A percentile compares a stretch with the other conserved stretches of the same genome.
phyloP scores from a whole-genome alignment of 108 stramenopile species.

The Chaetoceros tenuissimus region DNA sequence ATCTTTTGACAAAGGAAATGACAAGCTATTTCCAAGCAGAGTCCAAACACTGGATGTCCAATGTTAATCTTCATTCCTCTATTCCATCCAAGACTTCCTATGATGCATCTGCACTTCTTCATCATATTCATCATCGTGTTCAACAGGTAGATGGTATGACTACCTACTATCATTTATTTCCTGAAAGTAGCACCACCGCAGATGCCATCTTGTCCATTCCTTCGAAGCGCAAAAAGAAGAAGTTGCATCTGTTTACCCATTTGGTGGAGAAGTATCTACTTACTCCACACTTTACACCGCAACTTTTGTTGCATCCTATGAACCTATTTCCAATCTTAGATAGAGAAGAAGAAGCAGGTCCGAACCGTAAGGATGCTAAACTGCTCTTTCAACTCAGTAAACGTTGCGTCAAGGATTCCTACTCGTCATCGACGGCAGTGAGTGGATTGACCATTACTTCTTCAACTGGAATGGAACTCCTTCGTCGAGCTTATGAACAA shows the following conservation, averaged over 20 bases:
- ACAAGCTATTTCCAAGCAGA: not conserved
- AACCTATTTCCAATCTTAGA: constrained; percentile 35
- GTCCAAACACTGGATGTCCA: not conserved
- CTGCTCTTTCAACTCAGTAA: not conserved
- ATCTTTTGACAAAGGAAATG: not conserved
- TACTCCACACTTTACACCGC: constrained; percentile 16
- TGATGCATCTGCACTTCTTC: not conserved
- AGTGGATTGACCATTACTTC: not conserved
- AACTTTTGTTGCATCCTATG: constrained; percentile 20
- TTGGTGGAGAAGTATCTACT: constrained; percentile 29
- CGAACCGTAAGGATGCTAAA: not conserved
- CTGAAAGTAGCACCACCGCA: not conserved
- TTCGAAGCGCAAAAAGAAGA: constrained; percentile 29
- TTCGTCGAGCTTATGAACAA: constrained; percentile 16
- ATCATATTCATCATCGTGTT: constrained; percentile 19
- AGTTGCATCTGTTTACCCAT: constrained; percentile 13
- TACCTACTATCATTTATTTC: not conserved
- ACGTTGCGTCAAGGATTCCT: not conserved
- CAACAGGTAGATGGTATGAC: constrained; percentile 1
- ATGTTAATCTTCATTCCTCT: not conserved
- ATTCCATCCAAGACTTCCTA: not conserved
- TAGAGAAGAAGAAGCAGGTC: constrained; percentile 2
- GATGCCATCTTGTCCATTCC: constrained; percentile 12
- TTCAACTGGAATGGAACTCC: not conserved
- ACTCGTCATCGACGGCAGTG: not conserved